Conservation (phyloP, 257 asterid species). For the Cruciata laevipes region DNA sequence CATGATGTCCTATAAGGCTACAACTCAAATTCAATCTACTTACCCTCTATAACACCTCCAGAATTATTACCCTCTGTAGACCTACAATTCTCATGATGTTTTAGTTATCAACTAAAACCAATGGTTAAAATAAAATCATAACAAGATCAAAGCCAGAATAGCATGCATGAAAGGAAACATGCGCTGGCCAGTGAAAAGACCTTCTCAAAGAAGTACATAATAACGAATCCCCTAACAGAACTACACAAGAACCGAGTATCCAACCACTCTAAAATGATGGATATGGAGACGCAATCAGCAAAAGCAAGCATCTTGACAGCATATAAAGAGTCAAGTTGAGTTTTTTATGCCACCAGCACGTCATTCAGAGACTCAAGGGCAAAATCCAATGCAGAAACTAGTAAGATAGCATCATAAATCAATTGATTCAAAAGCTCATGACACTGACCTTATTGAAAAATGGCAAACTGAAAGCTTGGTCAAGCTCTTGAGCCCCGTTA, state of each 20-base stretch:
- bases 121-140: too few relatives aligned
- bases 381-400: not conserved
- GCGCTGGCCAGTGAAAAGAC: too few relatives aligned
- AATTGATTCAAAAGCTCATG: too few relatives aligned
- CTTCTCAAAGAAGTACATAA: too few relatives aligned
- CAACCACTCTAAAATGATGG: not conserved
- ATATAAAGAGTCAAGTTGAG: not conserved
- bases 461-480: constrained; percentile 84
- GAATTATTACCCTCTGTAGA: not conserved
- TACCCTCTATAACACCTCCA: not conserved
- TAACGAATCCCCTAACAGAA: not conserved
- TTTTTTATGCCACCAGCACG: not conserved
- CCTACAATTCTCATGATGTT: not conserved
- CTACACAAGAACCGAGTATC: not conserved
- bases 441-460: constrained; percentile 73
- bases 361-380: not conserved
- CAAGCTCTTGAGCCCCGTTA: constrained; percentile 63
- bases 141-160: not conserved
- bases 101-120: not conserved
- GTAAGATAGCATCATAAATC: not conserved
- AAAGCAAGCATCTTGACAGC: not conserved
- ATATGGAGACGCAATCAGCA: not conserved
- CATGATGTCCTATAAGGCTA: not conserved
- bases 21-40: not conserved
- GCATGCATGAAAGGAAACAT: not conserved